These are phyloP conservation scores for Hygrophorus russula DNA, from an alignment of 768 basidiomycete species.

Conservation along the genomic window DNA sequence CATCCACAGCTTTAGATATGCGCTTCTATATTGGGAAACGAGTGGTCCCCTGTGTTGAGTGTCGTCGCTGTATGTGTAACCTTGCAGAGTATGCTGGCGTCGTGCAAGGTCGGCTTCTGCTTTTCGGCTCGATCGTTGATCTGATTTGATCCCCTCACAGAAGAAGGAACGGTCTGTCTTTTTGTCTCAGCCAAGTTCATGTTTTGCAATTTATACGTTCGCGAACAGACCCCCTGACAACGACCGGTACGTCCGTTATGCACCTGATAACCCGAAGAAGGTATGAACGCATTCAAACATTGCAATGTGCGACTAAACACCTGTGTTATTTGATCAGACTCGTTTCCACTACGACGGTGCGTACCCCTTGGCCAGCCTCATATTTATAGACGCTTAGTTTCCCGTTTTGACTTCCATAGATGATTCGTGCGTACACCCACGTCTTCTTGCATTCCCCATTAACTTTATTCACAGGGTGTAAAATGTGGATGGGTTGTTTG, in stretches of 20 bases:
- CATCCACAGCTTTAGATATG: slow-evolving; percentile 48
- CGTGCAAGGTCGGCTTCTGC: slow-evolving; percentile 56
- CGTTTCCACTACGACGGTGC: slow-evolving; percentile 75
- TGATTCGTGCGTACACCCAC: slow-evolving; percentile 39
- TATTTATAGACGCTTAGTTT: not conserved
- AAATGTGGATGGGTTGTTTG: no score
- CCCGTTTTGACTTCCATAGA: slow-evolving; percentile 22
- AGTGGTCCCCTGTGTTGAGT: slow-evolving; percentile 85
- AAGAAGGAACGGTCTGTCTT: slow-evolving; percentile 48
- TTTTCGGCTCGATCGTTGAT: not conserved
- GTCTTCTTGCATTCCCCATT: no score
- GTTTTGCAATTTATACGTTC: not conserved
- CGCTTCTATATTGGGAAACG: slow-evolving; percentile 79
- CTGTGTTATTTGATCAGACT: slow-evolving; percentile 32
- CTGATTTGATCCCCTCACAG: slow-evolving; percentile 11
- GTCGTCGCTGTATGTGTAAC: slow-evolving; percentile 77
- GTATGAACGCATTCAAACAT: slow-evolving; percentile 23
- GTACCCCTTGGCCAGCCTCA: slow-evolving; percentile 20
- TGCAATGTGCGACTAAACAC: not conserved
- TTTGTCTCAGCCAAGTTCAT: not conserved
- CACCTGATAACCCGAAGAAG: slow-evolving; percentile 84
- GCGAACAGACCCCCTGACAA: slow-evolving; percentile 63
- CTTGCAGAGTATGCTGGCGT: slow-evolving; percentile 86
- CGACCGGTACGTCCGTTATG: slow-evolving; percentile 67
- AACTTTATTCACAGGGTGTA: no score